These are phyloP conservation scores for Crucibulum parvulum DNA, from an alignment of 1,284 basidiomycete species.

Conservation along the genomic window DNA sequence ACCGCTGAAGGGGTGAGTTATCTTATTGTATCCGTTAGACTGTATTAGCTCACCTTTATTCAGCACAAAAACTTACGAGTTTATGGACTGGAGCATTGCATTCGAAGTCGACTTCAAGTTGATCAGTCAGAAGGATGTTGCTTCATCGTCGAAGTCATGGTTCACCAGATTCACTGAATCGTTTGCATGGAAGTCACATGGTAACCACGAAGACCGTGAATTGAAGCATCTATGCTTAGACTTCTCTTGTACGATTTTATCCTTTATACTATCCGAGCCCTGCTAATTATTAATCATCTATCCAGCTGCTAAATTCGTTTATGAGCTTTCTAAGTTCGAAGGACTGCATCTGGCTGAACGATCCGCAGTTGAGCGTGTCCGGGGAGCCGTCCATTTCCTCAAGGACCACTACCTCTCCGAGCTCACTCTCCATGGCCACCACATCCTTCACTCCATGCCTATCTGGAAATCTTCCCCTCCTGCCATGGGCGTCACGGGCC, in stretches of 20 bases:
- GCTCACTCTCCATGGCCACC: conserved; percentile 1
- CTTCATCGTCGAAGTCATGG: conserved; percentile 1
- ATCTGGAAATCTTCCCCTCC: conserved; percentile 3
- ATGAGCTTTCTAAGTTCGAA: conserved; percentile 8
- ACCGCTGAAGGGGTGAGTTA: background rate
- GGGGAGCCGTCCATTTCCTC: background rate
- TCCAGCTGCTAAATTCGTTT: conserved; percentile 2
- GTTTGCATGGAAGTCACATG: conserved; percentile 5
- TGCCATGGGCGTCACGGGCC: background rate
- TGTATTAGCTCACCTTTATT: background rate
- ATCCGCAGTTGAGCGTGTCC: background rate
- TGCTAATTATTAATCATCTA: background rate
- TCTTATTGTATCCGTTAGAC: background rate
- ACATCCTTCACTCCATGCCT: conserved; percentile 2
- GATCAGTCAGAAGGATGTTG: background rate
- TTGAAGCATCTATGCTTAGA: conserved; percentile 5
- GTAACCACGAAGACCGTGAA: background rate
- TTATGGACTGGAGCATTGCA: conserved; percentile 5
- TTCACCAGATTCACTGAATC: conserved; percentile 2
- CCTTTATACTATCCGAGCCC: background rate
- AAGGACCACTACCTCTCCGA: background rate
- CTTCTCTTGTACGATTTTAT: conserved; percentile 1
- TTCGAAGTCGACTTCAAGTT: conserved; percentile 4
- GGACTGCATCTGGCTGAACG: conserved; percentile 1
- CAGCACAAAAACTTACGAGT: background rate